A percentile compares a stretch with the other conserved stretches of the same genome.
phyloP scores from a whole-genome alignment of 768 basidiomycete genomes.

The Agaricus sinodeliciosus region DNA sequence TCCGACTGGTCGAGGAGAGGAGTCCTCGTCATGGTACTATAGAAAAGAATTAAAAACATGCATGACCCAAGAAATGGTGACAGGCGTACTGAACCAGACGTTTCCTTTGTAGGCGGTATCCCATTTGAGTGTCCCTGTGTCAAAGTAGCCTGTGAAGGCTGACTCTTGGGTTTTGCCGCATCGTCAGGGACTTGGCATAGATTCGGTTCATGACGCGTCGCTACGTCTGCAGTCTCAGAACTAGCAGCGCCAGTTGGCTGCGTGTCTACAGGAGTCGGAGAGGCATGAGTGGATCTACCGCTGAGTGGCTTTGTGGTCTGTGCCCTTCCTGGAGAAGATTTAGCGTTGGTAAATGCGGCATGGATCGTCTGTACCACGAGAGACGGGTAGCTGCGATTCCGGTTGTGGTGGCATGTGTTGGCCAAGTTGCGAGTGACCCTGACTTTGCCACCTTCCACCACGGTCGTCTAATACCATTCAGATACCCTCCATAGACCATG shows the following conservation, averaged over 20 bases:
- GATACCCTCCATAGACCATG: slow-evolving; percentile 35
- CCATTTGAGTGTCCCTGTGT: not conserved
- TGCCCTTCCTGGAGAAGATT: slow-evolving; percentile 22
- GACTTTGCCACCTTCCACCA: slow-evolving; percentile 3
- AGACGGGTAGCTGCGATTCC: not conserved
- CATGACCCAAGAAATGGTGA: too few relatives aligned
- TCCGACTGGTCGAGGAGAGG: not conserved
- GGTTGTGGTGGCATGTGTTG: too few relatives aligned
- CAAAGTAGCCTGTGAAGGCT: not conserved
- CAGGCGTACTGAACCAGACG: not conserved
- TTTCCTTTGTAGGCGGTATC: not conserved
- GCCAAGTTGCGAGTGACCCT: not conserved
- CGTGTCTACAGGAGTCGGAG: not conserved
- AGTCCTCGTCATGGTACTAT: not conserved
- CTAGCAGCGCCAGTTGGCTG: not conserved
- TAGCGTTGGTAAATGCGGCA: slow-evolving; percentile 13
- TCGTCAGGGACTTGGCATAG: not conserved
- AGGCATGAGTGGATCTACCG: slow-evolving; percentile 8
- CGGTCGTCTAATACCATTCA: not conserved
- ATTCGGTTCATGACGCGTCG: not conserved
- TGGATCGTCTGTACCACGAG: slow-evolving; percentile 12
- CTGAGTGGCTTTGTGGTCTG: slow-evolving; percentile 18
- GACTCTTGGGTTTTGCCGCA: not conserved
- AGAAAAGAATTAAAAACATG: not conserved
- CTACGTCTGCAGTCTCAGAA: not conserved